Conservation (phyloP, 768 basidiomycete species). For the Gelatoporia subvermispora region DNA sequence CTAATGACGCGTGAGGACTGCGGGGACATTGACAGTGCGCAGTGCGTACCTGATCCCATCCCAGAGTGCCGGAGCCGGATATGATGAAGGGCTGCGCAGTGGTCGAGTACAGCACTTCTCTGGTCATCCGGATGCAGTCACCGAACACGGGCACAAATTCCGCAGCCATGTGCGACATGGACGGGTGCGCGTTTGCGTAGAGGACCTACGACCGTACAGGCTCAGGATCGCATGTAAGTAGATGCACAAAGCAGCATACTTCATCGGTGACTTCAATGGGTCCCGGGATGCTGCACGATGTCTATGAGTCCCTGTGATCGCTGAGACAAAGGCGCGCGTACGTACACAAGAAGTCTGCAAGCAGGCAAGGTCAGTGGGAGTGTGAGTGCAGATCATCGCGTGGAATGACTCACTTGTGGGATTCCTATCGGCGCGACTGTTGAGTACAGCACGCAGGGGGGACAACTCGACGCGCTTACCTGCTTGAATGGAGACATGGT, state of each 20-base stretch:
- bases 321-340: neutral
- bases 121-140: slow-evolving; percentile 80
- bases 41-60: slow-evolving; percentile 80
- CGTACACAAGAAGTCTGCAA: slow-evolving; percentile 22
- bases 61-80: slow-evolving; percentile 91
- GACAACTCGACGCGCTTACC: slow-evolving; percentile 15
- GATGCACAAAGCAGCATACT: slow-evolving; percentile 22
- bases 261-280: slow-evolving; percentile 61
- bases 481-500: slow-evolving; percentile 32
- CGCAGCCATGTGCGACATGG: slow-evolving; percentile 82
- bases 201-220: slow-evolving; percentile 52
- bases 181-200: slow-evolving; percentile 88
- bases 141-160: slow-evolving; percentile 88
- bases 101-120: slow-evolving; percentile 74
- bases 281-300: slow-evolving; percentile 37
- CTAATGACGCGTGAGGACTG: slow-evolving; percentile 31
- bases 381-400: neutral
- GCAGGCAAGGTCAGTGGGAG: neutral
- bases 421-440: slow-evolving; percentile 26
- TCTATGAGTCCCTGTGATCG: neutral
- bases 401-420: slow-evolving; percentile 43
- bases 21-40: neutral
- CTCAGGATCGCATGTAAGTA: neutral
- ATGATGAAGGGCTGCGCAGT: slow-evolving; percentile 88
- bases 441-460: neutral